These are phyloP conservation scores for Dendrobium chrysotoxum DNA, from an alignment of 106 monocot species.

Conservation along the genomic window DNA sequence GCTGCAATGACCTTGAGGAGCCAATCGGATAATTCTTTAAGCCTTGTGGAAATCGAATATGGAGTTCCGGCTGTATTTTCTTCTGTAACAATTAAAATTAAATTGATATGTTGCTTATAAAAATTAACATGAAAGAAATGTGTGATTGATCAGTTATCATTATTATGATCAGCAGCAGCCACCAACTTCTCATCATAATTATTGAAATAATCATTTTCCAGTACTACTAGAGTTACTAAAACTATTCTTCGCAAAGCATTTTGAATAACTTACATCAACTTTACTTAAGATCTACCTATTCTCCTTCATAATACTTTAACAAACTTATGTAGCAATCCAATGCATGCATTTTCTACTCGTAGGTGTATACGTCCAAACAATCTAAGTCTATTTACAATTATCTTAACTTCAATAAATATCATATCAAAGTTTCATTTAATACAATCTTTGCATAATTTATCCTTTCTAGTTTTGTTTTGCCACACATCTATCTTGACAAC, in stretches of 20 bases:
- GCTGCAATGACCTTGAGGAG: slow-evolving; percentile 58
- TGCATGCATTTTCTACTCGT: background rate
- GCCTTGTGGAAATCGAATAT: slow-evolving; percentile 56
- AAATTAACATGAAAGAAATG: background rate
- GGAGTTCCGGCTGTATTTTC: slow-evolving; percentile 17
- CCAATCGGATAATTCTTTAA: slow-evolving; percentile 73
- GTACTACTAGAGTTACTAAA: too few species aligned
- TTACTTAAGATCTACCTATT: background rate
- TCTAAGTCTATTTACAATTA: background rate
- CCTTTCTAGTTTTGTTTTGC: too few species aligned
- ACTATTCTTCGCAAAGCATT: background rate
- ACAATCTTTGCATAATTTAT: background rate
- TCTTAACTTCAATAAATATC: background rate
- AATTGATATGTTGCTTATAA: background rate
- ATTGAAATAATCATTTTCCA: background rate
- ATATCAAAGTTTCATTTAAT: background rate
- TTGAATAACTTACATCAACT: background rate
- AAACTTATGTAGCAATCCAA: background rate
- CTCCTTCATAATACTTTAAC: background rate
- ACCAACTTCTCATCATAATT: background rate
- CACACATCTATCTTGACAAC: too few species aligned
- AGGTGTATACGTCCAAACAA: background rate
- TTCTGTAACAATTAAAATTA: slow-evolving; percentile 12
- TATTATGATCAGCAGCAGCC: background rate
- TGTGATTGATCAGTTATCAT: background rate